Conservation (phyloP, 2,329 filamentous ascomycete genomes). For the Cytospora leucostoma region DNA sequence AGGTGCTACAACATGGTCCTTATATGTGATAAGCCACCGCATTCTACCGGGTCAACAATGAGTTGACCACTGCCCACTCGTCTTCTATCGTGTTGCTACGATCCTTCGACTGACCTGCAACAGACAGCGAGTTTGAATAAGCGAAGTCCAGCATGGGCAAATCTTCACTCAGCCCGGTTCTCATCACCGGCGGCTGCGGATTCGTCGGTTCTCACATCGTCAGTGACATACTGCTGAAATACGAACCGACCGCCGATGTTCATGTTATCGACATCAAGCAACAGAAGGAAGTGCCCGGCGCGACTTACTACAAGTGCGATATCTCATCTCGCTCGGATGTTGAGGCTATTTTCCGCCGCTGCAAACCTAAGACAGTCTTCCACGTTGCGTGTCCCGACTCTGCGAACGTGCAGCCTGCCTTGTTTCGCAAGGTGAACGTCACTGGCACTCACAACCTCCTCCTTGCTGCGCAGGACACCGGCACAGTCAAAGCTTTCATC, state of each 20-base stretch:
- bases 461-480: slow-evolving; percentile 1
- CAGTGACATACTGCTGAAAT: slow-evolving; percentile 23
- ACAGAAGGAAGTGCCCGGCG: slow-evolving; percentile 24
- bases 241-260: slow-evolving; percentile 18
- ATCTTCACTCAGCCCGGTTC: slow-evolving; percentile 20
- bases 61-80: no score
- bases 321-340: slow-evolving; percentile 16
- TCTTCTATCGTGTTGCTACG: no score
- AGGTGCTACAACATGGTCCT: no score
- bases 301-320: slow-evolving; percentile 26
- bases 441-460: slow-evolving; percentile 29
- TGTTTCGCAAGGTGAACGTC: slow-evolving; percentile 29
- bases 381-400: slow-evolving; percentile 29
- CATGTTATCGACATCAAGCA: slow-evolving; percentile 24
- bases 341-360: slow-evolving; percentile 6
- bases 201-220: slow-evolving; percentile 30
- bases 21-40: no score
- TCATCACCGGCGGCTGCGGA: slow-evolving; percentile 29
- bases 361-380: slow-evolving; percentile 25
- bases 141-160: no score
- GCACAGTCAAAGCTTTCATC: slow-evolving; percentile 30
- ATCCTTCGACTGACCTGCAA: no score
- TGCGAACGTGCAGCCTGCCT: slow-evolving; percentile 18
- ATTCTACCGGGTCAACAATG: no score
- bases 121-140: no score